Evolutionary conservation across 768 basidiomycete genomes (phyloP), one percentile per base, ranked within the genome.

Genomic region (Suillus ampliporus): DNA sequence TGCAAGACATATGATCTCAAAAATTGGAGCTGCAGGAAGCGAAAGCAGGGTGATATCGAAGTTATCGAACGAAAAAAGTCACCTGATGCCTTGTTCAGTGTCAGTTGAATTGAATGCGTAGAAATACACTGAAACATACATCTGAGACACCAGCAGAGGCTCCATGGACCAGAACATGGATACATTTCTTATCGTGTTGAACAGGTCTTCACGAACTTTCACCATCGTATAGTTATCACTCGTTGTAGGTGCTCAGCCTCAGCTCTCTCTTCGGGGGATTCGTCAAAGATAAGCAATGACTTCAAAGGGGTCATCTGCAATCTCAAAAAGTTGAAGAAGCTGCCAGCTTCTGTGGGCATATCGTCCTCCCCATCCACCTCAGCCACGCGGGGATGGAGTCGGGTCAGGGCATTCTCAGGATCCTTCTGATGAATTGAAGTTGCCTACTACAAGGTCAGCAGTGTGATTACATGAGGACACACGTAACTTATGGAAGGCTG

Each of bases 11-110:
- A 94, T 86, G 40, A 93, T 76, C 68, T 88, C 89, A n/a, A 95
- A 79, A 5, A 98, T 79, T 1, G 95, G 95, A 7, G 86, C 88
- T 9, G 95, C 85, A 3, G 92, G 87, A 0, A 97, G 82, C 0
- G 94, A 91, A 10, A 97, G 80, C 17, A 97, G 73, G 0, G 94
- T 97, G 21, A 78, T 82, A 60, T 95, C 92, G 89, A 87, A 0
- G 95, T 94, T 61, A 96, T 91, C 0, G 92, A 89, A 64, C 91
- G 93, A 79, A 95, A 84, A 40, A 97, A 79, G 66, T 94, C 89
- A 78, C 90, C 94, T 64, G 94, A 76, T 6, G 88, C 87, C 93
- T 95, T 57, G 37, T 23, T 14, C 21, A 31, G 57, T 44, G 37
- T 62, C 0, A 21, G 58, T 51, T 40, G 9, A 47, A 21, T 8